Conservation (phyloP, 177 flowering plant species). For the Vitis hybrid region DNA sequence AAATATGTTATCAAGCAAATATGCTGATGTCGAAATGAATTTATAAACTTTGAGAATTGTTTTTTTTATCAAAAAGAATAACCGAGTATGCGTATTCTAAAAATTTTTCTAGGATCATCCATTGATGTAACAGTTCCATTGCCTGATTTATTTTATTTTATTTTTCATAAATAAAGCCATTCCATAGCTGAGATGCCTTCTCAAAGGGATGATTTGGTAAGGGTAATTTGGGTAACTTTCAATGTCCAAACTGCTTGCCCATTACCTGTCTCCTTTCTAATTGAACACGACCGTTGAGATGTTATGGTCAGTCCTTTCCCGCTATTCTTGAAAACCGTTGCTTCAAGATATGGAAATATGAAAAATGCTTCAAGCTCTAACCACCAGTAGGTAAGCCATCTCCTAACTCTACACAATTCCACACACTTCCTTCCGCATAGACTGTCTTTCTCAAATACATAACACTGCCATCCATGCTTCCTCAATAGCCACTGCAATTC, state of each 20-base stretch:
- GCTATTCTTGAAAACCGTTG: conserved; percentile 15
- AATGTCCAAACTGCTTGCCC: not conserved
- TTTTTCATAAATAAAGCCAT: not conserved
- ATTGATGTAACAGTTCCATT: too few relatives aligned
- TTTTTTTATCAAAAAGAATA: too few relatives aligned
- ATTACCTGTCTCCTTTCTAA: conserved; percentile 5
- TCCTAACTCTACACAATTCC: not conserved
- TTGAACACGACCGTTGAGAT: conserved; percentile 22
- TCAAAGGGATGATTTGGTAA: not conserved
- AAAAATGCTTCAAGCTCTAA: conserved; percentile 3
- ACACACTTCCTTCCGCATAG: not conserved
- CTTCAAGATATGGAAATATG: conserved; percentile 28
- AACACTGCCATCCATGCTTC: not conserved
- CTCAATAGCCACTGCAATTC: not conserved
- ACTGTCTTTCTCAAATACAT: not conserved
- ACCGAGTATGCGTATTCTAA: too few relatives aligned
- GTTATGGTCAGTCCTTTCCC: conserved; percentile 13
- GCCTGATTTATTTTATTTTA: too few relatives aligned
- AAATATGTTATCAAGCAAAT: too few relatives aligned
- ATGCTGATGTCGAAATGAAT: rapidly evolving
- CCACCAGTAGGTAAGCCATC: conserved; percentile 38
- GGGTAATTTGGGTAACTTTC: not conserved
- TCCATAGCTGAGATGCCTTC: not conserved
- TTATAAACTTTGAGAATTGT: too few relatives aligned
- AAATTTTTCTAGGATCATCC: too few relatives aligned